Conservation (phyloP, 1,284 basidiomycete species). For the Peniophora sp. region DNA sequence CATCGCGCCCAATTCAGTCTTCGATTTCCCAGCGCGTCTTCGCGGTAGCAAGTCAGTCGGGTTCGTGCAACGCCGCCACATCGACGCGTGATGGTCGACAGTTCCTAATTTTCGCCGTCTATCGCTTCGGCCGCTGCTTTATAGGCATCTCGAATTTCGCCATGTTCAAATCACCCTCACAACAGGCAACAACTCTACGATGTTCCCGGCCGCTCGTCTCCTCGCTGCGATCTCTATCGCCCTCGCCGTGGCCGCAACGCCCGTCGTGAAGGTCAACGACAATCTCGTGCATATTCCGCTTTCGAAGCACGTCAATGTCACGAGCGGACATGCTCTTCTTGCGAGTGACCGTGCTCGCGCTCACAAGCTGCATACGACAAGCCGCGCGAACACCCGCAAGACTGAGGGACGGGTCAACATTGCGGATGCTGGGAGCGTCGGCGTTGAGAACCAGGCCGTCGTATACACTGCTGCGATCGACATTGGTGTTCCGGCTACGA, state of each 20-base stretch:
- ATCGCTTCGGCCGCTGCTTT: no score
- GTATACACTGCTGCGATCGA: constrained; percentile 46
- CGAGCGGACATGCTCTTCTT: constrained; percentile 37
- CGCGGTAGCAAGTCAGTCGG: no score
- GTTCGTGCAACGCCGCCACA: no score
- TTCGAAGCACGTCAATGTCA: constrained; percentile 40
- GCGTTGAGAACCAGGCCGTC: constrained; percentile 20
- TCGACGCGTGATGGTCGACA: no score
- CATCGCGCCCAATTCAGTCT: no score
- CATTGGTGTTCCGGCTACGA: constrained; percentile 44
- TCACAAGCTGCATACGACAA: constrained; percentile 29
- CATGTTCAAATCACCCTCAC: no score
- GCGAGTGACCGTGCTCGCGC: constrained; percentile 48
- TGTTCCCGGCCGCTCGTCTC: no score
- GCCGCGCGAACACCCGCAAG: constrained; percentile 23
- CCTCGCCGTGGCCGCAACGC: constrained; percentile 36
- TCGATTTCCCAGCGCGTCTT: no score
- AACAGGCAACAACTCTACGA: no score
- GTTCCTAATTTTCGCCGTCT: no score
- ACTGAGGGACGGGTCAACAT: constrained; percentile 9
- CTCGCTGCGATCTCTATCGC: constrained; percentile 24
- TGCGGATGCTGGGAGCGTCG: constrained; percentile 14
- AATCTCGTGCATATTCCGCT: constrained; percentile 37
- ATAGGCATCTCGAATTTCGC: no score
- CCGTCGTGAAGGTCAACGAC: constrained; percentile 29